These are phyloP conservation scores for Gossypium ekmanianum DNA, from an alignment of 345 rosid genomes.

Conservation along the genomic window DNA sequence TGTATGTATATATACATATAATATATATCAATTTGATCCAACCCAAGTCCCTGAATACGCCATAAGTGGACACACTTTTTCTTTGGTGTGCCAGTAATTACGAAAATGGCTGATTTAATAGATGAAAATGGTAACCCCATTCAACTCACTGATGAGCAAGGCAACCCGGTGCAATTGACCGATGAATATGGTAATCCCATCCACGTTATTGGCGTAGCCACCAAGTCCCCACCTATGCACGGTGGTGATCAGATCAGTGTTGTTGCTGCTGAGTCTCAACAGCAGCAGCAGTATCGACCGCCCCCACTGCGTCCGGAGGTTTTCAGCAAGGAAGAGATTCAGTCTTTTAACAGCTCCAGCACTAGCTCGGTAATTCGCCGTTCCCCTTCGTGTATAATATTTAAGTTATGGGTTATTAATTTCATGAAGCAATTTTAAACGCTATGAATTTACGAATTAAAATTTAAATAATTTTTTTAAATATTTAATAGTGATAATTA, in stretches of 20 bases:
- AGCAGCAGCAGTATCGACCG: background rate
- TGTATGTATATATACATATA: too few relatives aligned
- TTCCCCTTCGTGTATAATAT: background rate
- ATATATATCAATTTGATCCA: background rate
- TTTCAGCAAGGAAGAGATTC: constrained; percentile 26
- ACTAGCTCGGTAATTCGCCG: constrained; percentile 43
- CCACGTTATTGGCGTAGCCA: constrained; percentile 54
- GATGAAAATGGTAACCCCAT: constrained; percentile 59
- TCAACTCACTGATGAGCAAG: constrained; percentile 43
- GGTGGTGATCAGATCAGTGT: background rate
- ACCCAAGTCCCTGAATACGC: background rate
- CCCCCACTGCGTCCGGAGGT: background rate
- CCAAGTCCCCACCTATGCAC: constrained; percentile 11
- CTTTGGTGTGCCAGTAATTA: background rate
- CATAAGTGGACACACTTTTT: background rate
- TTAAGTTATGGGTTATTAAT: background rate
- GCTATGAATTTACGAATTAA: too few relatives aligned
- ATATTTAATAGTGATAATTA: too few relatives aligned
- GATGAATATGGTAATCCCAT: constrained; percentile 65
- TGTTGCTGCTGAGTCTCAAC: background rate
- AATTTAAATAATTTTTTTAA: too few relatives aligned
- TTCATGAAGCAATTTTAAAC: too few relatives aligned
- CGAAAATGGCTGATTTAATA: constrained; percentile 48
- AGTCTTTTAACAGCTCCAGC: constrained; percentile 41
- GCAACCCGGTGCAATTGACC: constrained; percentile 51